Evolutionary conservation across 1,284 basidiomycete species (phyloP), one percentile per base, ranked within the genome.

Genomic region (Amylostereum chailletii): DNA sequence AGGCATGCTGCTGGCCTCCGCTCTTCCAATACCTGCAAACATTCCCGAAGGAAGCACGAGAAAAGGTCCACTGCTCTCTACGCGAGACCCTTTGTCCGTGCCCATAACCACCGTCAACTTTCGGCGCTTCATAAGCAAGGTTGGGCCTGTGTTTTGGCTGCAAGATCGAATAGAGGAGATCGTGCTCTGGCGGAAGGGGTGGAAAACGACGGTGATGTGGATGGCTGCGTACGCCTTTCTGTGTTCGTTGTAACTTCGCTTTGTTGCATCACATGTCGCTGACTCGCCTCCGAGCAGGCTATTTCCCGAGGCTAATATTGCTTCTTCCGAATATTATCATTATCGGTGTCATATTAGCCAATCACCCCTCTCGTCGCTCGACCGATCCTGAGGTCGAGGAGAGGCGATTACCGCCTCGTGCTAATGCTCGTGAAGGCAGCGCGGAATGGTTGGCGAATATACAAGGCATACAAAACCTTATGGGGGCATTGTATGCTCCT

Each of bases 381-480:
- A 47, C 43, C 34, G 52, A 39, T 44, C 59, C 63, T 29, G 56
- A 58, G 3, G 55, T 67, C 2, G 64, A 65, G 19, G 19, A 19
- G 19, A 19, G 19, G 19, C 19, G 19, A 0, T 65, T 70, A 4
- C 60, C 70, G 3, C 61, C 67, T 0, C 63, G 71, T 8, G 67
- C 73, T 42, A 66, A 67, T 34, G 61, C 69, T 3, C 62, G 67
- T 4, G 78, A 82, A 59, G 79, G 79, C 1, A 75, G 76, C 8
- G 70, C 79, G 0, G 81, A 85, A 49, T 90, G 85, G 84, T 78
- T 86, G 51, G 81, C 80, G 1, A 90, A 89, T 55, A 69, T 90
- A 2, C 85, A 89, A 64, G 85, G 72, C 1, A 83, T 89, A 31
- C 87, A 90, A 58, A 90, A 90, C 55, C 74, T 90, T 27, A 89